These are phyloP conservation scores for Boeremia exigua DNA, from an alignment of 2,329 filamentous ascomycete genomes.

Conservation along the genomic window DNA sequence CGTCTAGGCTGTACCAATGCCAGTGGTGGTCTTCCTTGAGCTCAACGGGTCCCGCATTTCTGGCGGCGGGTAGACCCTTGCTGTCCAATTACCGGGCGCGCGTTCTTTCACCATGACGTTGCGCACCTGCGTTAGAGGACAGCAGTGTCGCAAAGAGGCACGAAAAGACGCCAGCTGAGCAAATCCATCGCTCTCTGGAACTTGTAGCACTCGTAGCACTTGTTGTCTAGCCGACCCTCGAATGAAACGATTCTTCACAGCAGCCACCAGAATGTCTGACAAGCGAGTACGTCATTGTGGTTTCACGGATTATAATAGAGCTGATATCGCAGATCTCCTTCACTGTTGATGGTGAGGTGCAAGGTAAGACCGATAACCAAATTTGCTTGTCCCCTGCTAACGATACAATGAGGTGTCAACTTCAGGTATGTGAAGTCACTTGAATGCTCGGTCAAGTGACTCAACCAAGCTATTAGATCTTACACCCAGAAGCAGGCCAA, in stretches of 20 bases:
- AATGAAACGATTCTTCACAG: slow-evolving; percentile 37
- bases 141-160: neutral
- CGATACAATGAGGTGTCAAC: slow-evolving; percentile 50
- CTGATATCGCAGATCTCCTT: slow-evolving; percentile 52
- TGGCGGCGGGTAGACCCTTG: slow-evolving; percentile 3
- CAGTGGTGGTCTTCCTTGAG: slow-evolving; percentile 6
- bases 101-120: slow-evolving; percentile 23
- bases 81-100: slow-evolving; percentile 9
- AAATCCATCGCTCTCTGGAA: too few relatives aligned
- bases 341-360: slow-evolving; percentile 55
- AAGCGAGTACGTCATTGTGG: slow-evolving; percentile 40
- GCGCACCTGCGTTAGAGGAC: neutral
- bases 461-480: slow-evolving; percentile 31
- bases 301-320: slow-evolving; percentile 13
- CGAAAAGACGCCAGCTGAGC: neutral
- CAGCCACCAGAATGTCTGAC: slow-evolving; percentile 40
- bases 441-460: neutral
- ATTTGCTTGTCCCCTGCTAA: neutral
- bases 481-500: slow-evolving; percentile 54
- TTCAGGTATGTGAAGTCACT: slow-evolving; percentile 49
- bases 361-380: slow-evolving; percentile 41
- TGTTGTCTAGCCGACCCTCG: neutral
- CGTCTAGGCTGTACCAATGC: neutral
- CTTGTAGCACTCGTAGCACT: neutral
- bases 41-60: slow-evolving; percentile 3